Base-by-base conservation (phyloP, 129 eudicot species). In the Saposhnikovia divaricata region DNA sequence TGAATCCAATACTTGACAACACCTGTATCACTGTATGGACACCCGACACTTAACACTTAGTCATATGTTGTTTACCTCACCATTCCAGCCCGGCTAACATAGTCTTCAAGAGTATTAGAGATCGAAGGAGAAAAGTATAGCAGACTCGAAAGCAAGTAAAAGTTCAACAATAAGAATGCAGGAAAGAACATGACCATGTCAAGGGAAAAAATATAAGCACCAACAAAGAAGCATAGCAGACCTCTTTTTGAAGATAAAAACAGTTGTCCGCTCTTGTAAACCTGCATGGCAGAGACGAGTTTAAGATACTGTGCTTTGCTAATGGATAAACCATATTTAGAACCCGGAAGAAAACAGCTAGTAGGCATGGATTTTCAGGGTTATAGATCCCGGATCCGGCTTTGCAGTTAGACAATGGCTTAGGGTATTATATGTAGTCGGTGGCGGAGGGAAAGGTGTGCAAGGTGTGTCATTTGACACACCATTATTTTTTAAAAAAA, bases 221-320 rank as follows among this genome's bases (percentile, higher is more conserved):
- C 69, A 61, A 23, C 14, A 25, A n/a, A 61, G 40, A 81, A 72
- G 85, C 47, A 81, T 39, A 81, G 57, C 85, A 77, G 50, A 91
- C 98, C 98, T 91, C 87, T 93, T 91, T 85, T 94, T 78, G 97
- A 90, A 78, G 97, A 89, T 63, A 94, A 85, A 82, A 90, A 91
- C 65, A 94, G 86, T 43, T 93, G 92, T 28, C 98, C 98, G 71
- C 92, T 88, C 84, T 91, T 93, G 87, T 88, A 91, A 74, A 93
- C 96, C 98, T 94, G 96, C 78, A 83, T 68, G 76, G 71, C 34
- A 79, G 61, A 42, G 47, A 69, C 72, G 72, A 81, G 55, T 51
- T 50, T 77, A 16, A 75, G 69, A 79, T 37, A 77, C 42, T 3
- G 80, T 37, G 48, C 8, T 68, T 69, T 14, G 48, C 59, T 38